Evolutionary conservation across 75 land plant genomes (phyloP).

Genomic region (Cunninghamia lanceolata): DNA sequence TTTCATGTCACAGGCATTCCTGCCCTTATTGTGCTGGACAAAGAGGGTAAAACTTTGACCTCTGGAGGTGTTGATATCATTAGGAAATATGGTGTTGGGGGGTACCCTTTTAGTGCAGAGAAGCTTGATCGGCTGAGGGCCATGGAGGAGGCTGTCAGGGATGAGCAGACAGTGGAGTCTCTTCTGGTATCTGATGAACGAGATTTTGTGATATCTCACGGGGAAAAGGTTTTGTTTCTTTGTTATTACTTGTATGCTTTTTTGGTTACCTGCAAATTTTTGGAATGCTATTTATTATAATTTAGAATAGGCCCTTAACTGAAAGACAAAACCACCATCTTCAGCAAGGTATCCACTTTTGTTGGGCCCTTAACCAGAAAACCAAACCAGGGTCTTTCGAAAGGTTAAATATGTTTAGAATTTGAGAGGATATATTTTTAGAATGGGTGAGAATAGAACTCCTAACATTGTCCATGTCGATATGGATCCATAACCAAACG

Average conservation of each 20-base stretch:
- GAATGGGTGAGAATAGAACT: neutral
- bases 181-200: conserved; percentile 33
- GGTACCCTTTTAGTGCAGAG: conserved; percentile 62
- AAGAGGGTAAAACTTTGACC: conserved; percentile 55
- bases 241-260: conserved; percentile 3
- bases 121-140: conserved; percentile 40
- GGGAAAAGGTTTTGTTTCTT: conserved; percentile 3
- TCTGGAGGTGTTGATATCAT: conserved; percentile 37
- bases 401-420: neutral
- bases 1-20: conserved; percentile 50
- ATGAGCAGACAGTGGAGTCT: conserved; percentile 57
- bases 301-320: conserved; percentile 10
- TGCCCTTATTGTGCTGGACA: conserved; percentile 47
- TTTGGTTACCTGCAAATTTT: conserved; percentile 1
- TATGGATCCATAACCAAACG: neutral
- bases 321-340: neutral
- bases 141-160: conserved; percentile 39
- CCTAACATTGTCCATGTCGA: neutral
- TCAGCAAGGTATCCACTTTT: neutral
- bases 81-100: conserved; percentile 37
- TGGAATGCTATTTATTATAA: conserved; percentile 19
- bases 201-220: conserved; percentile 41
- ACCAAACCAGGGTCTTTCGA: neutral
- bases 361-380: neutral
- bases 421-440: neutral